These are phyloP conservation scores for Aureobasidium namibiae DNA, from an alignment of 2,329 filamentous ascomycete genomes.

Conservation along the genomic window DNA sequence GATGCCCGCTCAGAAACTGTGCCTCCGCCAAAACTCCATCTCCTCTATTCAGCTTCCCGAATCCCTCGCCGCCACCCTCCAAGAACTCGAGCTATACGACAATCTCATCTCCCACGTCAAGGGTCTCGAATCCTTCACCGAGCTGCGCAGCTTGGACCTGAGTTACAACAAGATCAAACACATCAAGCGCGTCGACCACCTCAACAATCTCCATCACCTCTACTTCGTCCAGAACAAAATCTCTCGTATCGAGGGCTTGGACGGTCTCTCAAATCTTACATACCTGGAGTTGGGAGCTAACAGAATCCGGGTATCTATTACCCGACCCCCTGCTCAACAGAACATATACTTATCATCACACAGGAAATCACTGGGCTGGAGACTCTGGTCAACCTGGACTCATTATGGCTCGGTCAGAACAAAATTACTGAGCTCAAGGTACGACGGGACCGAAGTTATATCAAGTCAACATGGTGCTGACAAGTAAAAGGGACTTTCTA, in stretches of 20 bases:
- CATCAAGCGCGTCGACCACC: slow-evolving; percentile 77
- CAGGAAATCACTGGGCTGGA: slow-evolving; percentile 78
- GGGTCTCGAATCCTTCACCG: slow-evolving; percentile 67
- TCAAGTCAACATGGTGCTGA: neutral
- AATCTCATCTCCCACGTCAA: slow-evolving; percentile 85
- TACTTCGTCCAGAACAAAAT: slow-evolving; percentile 97
- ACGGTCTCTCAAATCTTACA: slow-evolving; percentile 62
- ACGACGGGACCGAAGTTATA: neutral
- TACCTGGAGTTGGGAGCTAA: slow-evolving; percentile 91
- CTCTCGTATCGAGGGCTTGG: slow-evolving; percentile 73
- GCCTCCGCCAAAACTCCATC: slow-evolving; percentile 88
- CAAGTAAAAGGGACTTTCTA: slow-evolving; percentile 50
- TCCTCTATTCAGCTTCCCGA: slow-evolving; percentile 68
- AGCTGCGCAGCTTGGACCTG: slow-evolving; percentile 74
- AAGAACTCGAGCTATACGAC: slow-evolving; percentile 92
- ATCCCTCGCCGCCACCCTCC: slow-evolving; percentile 55
- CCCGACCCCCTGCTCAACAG: neutral
- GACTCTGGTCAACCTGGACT: slow-evolving; percentile 65
- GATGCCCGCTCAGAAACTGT: slow-evolving; percentile 51
- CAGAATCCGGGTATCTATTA: slow-evolving; percentile 52
- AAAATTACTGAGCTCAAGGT: slow-evolving; percentile 74
- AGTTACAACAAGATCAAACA: slow-evolving; percentile 99
- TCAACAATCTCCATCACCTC: slow-evolving; percentile 70
- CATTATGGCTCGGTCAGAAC: slow-evolving; percentile 94
- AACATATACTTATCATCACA: neutral